Percentiles rank a stretch among this genome's conserved stretches.
These are phyloP conservation scores for Xanthoceras sorbifolium DNA, from an alignment of 345 rosid species.

Conservation along the genomic window DNA sequence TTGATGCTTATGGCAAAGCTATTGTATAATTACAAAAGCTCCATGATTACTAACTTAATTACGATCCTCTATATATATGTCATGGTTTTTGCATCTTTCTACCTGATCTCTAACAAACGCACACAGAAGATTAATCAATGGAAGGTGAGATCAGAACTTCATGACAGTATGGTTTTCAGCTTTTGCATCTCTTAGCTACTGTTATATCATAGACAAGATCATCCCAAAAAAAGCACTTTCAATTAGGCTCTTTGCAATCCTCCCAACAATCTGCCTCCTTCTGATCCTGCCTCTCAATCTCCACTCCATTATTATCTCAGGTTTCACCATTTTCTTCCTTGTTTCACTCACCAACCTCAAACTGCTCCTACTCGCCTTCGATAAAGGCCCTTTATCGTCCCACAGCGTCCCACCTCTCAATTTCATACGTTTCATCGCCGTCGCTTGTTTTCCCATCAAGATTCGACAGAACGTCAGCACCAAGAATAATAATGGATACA, in stretches of 20 bases:
- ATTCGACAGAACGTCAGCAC: too few relatives aligned
- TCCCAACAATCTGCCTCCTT: conserved; percentile 27
- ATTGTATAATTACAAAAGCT: too few relatives aligned
- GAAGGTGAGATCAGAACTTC: conserved; percentile 35
- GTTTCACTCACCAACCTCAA: conserved; percentile 44
- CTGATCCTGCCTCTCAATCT: conserved; percentile 40
- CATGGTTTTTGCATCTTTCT: too few relatives aligned
- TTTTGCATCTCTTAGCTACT: conserved; percentile 33
- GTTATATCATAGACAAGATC: conserved; percentile 21
- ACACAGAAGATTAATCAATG: too few relatives aligned
- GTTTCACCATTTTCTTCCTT: conserved; percentile 30
- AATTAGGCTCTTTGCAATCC: not conserved
- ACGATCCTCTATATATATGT: too few relatives aligned
- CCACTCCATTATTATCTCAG: too few relatives aligned
- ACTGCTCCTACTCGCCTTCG: conserved; percentile 38
- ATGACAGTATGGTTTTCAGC: conserved; percentile 37
- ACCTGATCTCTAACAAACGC: too few relatives aligned
- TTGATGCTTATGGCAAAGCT: too few relatives aligned
- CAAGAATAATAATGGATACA: too few relatives aligned
- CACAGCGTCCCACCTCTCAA: conserved; percentile 18
- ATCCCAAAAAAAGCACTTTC: too few relatives aligned
- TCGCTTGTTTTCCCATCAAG: conserved; percentile 62
- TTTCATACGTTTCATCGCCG: conserved; percentile 37
- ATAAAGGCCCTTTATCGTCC: conserved; percentile 32
- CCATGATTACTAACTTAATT: too few relatives aligned